Evolutionary conservation across 164 flowering plant genomes (phyloP), one percentile per base, ranked within the genome.

Genomic region (Protea cynaroides): DNA sequence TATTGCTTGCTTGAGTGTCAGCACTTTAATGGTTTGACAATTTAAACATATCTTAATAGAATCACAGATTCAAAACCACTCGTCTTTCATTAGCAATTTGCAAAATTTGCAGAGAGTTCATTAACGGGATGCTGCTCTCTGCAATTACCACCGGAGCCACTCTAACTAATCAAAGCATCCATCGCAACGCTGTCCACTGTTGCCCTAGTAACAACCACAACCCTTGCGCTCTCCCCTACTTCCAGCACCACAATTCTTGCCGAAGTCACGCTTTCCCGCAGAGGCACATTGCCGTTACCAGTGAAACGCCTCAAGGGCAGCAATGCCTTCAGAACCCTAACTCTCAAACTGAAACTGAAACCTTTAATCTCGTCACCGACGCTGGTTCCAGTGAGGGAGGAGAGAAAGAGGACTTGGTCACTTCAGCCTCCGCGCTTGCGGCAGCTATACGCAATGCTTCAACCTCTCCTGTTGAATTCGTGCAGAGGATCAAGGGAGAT

Each of bases 341-440:
- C 53, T 7, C 65, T 17, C 3, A 24, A 29, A 15, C 50, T 24
- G 14, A 12, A 40, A 40, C 8, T 8, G 64, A 49, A 25, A 25
- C 59, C 14, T 69, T 76, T 55, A 79, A 62, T 56, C 77, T 72
- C 55, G 82, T 75, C 19, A 59, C 68, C 40, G 66, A 38, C 38
- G 21, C 71, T 11, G 50, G 54, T 38, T 21, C 62, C 25, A 69
- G 62, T 38, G 79, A 65, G 2, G 52, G 47, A 24, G 56, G 37
- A 14, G 25, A 61, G 6, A 59, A 17, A 23, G 77, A 38, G 3
- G 64, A 53, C 11, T 40, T 81, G 76, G 80, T 80, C 1, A 11
- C 92, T 23, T 92, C 92, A 1, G 91, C 96, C 56, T 67, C 90
- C 18, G 95, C 98, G 0, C 67, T 86, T 8, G 85, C 86, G 0